Percentiles rank a stretch among this genome's conserved stretches.
Evolutionary conservation across 1,284 basidiomycete genomes (phyloP).

Genomic region (Ganoderma boninense): DNA sequence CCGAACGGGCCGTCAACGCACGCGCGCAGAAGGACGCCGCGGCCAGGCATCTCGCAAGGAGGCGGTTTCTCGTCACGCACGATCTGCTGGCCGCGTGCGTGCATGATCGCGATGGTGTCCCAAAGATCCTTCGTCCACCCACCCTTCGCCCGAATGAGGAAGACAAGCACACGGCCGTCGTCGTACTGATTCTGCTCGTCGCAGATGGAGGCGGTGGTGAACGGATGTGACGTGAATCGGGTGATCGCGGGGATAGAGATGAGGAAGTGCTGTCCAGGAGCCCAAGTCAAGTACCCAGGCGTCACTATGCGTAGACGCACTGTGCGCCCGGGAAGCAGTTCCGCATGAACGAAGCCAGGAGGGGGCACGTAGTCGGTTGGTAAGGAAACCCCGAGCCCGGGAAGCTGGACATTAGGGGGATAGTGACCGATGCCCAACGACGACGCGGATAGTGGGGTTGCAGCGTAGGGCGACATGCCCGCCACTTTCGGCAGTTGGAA

Average conservation of each 20-base stretch:
- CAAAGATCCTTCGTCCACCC: conserved; percentile 84
- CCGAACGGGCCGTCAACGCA: conserved; percentile 85
- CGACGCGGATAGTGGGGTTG: conserved; percentile 8
- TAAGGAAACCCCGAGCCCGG: conserved; percentile 17
- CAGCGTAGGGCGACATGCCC: neutral
- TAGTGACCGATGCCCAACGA: conserved; percentile 25
- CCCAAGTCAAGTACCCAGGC: conserved; percentile 70
- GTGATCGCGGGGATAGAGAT: conserved; percentile 79
- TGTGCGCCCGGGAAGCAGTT: conserved; percentile 82
- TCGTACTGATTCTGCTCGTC: conserved; percentile 56
- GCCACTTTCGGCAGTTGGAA: conserved; percentile 3
- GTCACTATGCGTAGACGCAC: conserved; percentile 78
- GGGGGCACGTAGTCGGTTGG: conserved; percentile 56
- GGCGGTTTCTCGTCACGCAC: conserved; percentile 46
- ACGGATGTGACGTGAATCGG: conserved; percentile 79
- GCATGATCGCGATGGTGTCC: conserved; percentile 56
- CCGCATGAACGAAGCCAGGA: conserved; percentile 78
- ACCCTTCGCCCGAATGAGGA: conserved; percentile 79
- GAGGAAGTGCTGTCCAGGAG: conserved; percentile 83
- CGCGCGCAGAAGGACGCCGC: conserved; percentile 69
- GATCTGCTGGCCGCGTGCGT: conserved; percentile 40
- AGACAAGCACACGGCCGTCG: conserved; percentile 67
- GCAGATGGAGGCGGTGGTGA: conserved; percentile 79
- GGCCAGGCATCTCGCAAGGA: conserved; percentile 43
- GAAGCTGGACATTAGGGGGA: conserved; percentile 22